These are phyloP conservation scores for Didymella glomerata DNA, from an alignment of 2,329 filamentous ascomycete genomes.

Conservation along the genomic window DNA sequence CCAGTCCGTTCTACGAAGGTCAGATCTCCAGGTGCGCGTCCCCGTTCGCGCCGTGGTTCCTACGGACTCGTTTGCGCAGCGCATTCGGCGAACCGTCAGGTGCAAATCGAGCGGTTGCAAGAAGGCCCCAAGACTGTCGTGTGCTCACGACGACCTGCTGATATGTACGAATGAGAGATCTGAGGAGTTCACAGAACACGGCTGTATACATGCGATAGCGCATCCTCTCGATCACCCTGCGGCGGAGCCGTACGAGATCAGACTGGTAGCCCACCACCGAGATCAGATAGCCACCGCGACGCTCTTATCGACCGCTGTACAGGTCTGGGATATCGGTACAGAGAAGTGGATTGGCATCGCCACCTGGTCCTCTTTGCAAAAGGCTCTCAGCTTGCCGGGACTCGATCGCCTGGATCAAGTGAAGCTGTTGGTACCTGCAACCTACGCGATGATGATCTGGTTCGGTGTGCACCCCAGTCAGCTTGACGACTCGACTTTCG, in stretches of 20 bases:
- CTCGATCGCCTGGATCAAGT: neutral
- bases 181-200: neutral
- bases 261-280: neutral
- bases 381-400: neutral
- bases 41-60: neutral
- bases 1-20: neutral
- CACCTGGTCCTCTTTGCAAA: neutral
- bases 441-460: neutral
- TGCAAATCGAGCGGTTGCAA: neutral
- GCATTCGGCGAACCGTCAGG: neutral
- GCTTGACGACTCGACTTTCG: neutral
- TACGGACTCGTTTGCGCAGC: neutral
- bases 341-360: neutral
- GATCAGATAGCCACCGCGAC: neutral
- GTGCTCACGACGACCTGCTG: neutral
- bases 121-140: neutral
- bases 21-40: neutral
- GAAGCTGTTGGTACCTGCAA: neutral
- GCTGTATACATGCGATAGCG: neutral
- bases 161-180: neutral
- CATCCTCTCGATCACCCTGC: neutral
- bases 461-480: neutral
- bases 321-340: neutral
- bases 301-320: neutral
- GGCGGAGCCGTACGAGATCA: neutral